Percentiles rank a stretch among this genome's conserved stretches.
Evolutionary conservation across 2,329 filamentous ascomycete genomes (phyloP).

Genomic region (Fusarium scirpi): DNA sequence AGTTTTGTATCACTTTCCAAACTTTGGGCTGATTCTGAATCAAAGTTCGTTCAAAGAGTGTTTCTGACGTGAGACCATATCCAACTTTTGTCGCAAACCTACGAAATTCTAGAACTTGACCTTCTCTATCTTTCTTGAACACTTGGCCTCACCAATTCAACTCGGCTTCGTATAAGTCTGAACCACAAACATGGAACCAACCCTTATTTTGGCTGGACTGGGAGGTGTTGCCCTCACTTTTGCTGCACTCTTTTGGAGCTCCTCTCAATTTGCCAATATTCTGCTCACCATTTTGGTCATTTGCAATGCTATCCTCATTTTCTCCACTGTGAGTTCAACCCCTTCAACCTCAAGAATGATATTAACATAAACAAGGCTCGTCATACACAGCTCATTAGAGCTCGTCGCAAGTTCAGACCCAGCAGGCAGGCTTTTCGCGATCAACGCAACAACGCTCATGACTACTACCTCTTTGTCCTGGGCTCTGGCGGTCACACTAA

Average conservation of each 20-base stretch:
- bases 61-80: neutral
- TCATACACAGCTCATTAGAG: constrained; percentile 47
- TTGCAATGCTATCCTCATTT: constrained; percentile 44
- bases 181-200: constrained; percentile 5
- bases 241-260: constrained; percentile 1
- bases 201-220: constrained; percentile 1
- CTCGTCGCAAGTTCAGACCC: constrained; percentile 30
- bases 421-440: constrained; percentile 26
- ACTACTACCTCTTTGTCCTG: constrained; percentile 81
- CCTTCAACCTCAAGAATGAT: neutral
- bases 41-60: neutral
- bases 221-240: neutral
- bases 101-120: neutral
- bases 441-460: constrained; percentile 32
- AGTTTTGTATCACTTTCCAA: neutral
- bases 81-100: neutral
- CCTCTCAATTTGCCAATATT: constrained; percentile 3
- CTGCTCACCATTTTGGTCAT: constrained; percentile 34
- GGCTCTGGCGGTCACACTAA: constrained; percentile 95
- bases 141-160: constrained; percentile 29
- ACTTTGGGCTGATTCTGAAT: neutral
- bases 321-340: constrained; percentile 47
- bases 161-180: constrained; percentile 3
- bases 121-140: constrained; percentile 15
- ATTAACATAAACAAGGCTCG: constrained; percentile 44